phyloP scores from a whole-genome alignment of 2,329 filamentous ascomycete species.

The Fusarium pseudoanthophilum region DNA sequence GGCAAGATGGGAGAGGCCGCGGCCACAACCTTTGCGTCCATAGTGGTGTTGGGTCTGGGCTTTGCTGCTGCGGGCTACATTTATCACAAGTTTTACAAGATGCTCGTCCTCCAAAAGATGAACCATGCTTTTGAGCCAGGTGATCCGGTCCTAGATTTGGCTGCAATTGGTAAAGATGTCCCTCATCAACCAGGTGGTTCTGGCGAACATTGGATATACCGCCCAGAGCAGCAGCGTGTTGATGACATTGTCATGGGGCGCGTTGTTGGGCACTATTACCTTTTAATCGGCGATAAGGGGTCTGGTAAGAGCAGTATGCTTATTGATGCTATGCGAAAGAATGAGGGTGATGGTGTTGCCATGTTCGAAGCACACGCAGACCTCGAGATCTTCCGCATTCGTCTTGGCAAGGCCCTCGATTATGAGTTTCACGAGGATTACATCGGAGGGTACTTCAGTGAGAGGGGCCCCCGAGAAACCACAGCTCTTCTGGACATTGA shows the following conservation, averaged over 20 bases:
- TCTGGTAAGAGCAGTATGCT: conserved; percentile 98
- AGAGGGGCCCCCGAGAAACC: conserved; percentile 89
- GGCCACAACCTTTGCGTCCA: conserved; percentile 79
- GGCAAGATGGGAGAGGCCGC: conserved; percentile 79
- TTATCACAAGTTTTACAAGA: conserved; percentile 89
- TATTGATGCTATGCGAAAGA: conserved; percentile 91
- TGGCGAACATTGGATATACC: conserved; percentile 74
- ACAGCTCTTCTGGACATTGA: conserved; percentile 95
- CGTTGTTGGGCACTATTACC: conserved; percentile 84
- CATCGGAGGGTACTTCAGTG: conserved; percentile 95
- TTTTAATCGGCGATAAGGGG: conserved; percentile 94
- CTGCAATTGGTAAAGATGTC: conserved; percentile 70
- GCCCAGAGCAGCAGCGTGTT: conserved; percentile 83
- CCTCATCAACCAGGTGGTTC: conserved; percentile 56
- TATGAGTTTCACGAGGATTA: conserved; percentile 99
- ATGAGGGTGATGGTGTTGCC: conserved; percentile 86
- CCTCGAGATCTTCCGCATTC: conserved; percentile 91
- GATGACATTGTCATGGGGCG: conserved; percentile 84
- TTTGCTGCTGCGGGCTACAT: conserved; percentile 76
- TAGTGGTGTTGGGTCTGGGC: conserved; percentile 74
- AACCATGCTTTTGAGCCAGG: conserved; percentile 90
- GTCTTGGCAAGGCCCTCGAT: conserved; percentile 91
- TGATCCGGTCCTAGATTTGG: conserved; percentile 87
- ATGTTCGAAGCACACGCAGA: conserved; percentile 98
- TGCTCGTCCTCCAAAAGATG: conserved; percentile 91